Evolutionary conservation across 2,329 filamentous ascomycete species (phyloP), one percentile per base, ranked within the genome.

Genomic region (Colletotrichum sp.): DNA sequence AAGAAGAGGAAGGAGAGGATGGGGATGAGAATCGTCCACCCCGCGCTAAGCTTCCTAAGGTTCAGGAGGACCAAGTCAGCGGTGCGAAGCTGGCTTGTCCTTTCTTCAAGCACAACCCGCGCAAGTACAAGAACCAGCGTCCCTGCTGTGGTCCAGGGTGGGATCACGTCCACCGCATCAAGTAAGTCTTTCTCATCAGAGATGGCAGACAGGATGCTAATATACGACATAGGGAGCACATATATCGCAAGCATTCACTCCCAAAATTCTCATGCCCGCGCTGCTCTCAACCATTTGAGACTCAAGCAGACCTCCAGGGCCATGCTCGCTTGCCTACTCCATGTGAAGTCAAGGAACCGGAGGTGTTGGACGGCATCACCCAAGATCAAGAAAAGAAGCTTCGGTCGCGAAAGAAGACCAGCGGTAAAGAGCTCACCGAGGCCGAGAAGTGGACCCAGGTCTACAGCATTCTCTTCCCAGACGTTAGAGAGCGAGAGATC

Each of bases 111-210:
- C 82, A 84, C 62, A 83, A 85, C 66, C 83, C 83, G 0, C 78
- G 80, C 9, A 81, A 81, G 24, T 85, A 85, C 70, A 81, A 80
- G 52, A 80, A 81, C 30, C 78, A 81, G n/a, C 79, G 83, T 3
- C 81, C 82, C 0, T 87, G 84, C 76, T 82, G 83, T 16, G 82
- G 83, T 0, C 83, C 83, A 1, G 83, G 84, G 2, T 86, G 84
- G 81, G 83, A 81, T 2, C 84, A 81, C 8, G 83, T 85, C 1
- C 84, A 85, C 67, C 80, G 84, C 1, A 82, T 86, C 78, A 87
- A 87, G 80, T 83, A 73, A 43, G 80, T 13, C 18, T 75, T 10
- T 4, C n/a, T n/a, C 43, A 30, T 36, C 9, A 0, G 13, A 13
- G 43, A 13, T 1, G 8, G 3, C 3, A 24, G 28, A 34, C 16